A percentile compares a stretch with the other conserved stretches of the same genome.
These are phyloP conservation scores for Fulvia fulva DNA, from an alignment of 2,329 filamentous ascomycete genomes.

Conservation along the genomic window DNA sequence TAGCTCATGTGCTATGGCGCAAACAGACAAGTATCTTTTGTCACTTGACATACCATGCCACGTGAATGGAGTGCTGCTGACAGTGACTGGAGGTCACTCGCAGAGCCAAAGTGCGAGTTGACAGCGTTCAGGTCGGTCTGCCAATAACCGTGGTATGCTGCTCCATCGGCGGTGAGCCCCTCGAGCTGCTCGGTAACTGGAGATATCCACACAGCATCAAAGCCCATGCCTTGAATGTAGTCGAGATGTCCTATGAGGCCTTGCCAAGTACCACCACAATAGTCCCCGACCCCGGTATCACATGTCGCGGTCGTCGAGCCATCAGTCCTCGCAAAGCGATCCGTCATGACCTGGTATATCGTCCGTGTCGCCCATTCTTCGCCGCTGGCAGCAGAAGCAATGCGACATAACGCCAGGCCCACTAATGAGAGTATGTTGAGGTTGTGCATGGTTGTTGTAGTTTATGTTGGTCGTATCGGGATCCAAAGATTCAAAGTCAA, in stretches of 20 bases:
- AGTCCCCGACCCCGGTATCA: conserved; percentile 36
- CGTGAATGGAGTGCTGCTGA: conserved; percentile 34
- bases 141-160: conserved; percentile 57
- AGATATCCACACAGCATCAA: conserved; percentile 47
- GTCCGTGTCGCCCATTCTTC: conserved; percentile 38
- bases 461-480: background rate
- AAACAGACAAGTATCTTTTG: background rate
- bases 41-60: conserved; percentile 32
- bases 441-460: conserved; percentile 16
- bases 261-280: conserved; percentile 60
- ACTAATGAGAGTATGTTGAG: conserved; percentile 14
- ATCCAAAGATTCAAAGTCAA: background rate
- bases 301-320: conserved; percentile 39
- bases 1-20: conserved; percentile 1
- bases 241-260: conserved; percentile 58
- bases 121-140: conserved; percentile 45
- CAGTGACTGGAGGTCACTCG: conserved; percentile 35
- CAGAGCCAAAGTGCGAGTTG: conserved; percentile 37
- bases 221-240: conserved; percentile 54
- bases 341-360: conserved; percentile 44
- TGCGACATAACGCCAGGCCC: conserved; percentile 20
- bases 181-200: conserved; percentile 50
- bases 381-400: conserved; percentile 23
- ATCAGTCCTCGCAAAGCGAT: conserved; percentile 40
- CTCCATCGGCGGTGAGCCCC: conserved; percentile 34